Conservation (phyloP, 768 basidiomycete species). For the Tubosaeta sp. region DNA sequence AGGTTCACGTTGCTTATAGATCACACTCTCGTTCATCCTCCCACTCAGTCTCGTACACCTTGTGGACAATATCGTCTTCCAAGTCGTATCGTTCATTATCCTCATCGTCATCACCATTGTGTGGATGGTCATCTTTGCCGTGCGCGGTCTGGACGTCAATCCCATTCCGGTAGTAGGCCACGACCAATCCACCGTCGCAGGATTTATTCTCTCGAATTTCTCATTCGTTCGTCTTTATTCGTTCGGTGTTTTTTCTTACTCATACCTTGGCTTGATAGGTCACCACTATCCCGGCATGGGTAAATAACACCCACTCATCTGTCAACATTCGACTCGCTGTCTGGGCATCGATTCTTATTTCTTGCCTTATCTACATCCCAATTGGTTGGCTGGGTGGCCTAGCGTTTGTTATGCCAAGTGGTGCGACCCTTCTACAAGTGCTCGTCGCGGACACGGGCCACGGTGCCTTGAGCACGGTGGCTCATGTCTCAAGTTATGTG, state of each 20-base stretch:
- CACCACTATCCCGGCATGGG: slow-evolving; percentile 24
- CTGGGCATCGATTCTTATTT: slow-evolving; percentile 21
- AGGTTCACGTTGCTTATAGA: slow-evolving; percentile 9
- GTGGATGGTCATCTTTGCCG: slow-evolving; percentile 17
- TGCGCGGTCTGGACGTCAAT: slow-evolving; percentile 10
- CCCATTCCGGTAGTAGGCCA: slow-evolving; percentile 13
- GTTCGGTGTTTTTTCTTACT: no score
- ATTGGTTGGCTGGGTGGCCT: slow-evolving; percentile 22
- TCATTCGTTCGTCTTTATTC: slow-evolving; percentile 16
- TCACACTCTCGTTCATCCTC: slow-evolving; percentile 16
- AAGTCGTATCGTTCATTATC: slow-evolving; percentile 18
- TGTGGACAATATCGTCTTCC: slow-evolving; percentile 24
- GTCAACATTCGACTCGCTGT: slow-evolving; percentile 21
- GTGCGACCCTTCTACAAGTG: slow-evolving; percentile 16
- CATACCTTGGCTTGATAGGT: slow-evolving; percentile 6
- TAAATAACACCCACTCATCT: slow-evolving; percentile 20
- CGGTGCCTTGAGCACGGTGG: slow-evolving; percentile 3
- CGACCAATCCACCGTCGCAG: slow-evolving; percentile 18
- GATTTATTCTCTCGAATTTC: slow-evolving; percentile 24
- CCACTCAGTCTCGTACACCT: slow-evolving; percentile 23
- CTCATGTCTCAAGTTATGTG: slow-evolving; percentile 15
- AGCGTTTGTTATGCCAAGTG: slow-evolving; percentile 6
- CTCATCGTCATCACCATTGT: slow-evolving; percentile 17
- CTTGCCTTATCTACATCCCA: slow-evolving; percentile 22
- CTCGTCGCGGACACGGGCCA: slow-evolving; percentile 6